Evolutionary conservation across 148 eudicot species (phyloP), one percentile per base, ranked within the genome.

Genomic region (Pharnaceum exiguum): DNA sequence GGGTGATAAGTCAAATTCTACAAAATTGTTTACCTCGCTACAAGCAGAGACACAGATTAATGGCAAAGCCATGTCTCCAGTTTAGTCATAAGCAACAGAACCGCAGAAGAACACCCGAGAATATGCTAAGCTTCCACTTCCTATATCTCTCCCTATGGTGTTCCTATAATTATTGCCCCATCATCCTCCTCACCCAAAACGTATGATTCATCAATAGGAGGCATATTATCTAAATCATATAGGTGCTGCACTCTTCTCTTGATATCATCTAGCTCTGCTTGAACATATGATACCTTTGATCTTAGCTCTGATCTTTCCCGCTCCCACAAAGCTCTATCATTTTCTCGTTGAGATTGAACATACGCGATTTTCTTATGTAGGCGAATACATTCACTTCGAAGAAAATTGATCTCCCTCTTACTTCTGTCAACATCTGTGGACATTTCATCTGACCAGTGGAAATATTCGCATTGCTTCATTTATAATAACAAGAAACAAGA

Each of bases 381-480:
- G 52, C 79, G 61, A 35, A 75, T 70, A 67, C 79, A 75, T 66
- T 75, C 75, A 33, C 45, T 64, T 18, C 69, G 68, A 19, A 75
- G 75, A 39, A 71, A 66, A 32, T 30, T 57, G 18, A 66, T 57
- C 62, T 70, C 79, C 66, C 32, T 68, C 47, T 58, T 48, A 69
- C 67, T 45, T 58, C 79, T 75, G 46, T 71, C 75, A 57, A 71
- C 6, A 38, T 51, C 67, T 45, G 62, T 56, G 30, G 71, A 23
- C 22, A 57, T 29, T 51, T 75, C 75, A 57, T 75, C 79, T 35
- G 75, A 66, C 79, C 79, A 75, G 17, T 48, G 71, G 49, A 75
- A 60, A 57, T 49, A 75, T 46, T 75, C 75, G 35, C 79, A 75
- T 71, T 71, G 72, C 79, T 75, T 75, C 64, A 57, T 19, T 50